A percentile compares a stretch with the other conserved stretches of the same genome.
These are phyloP conservation scores for Puccinia novopanici DNA, from an alignment of 1,284 basidiomycete genomes.

Conservation along the genomic window DNA sequence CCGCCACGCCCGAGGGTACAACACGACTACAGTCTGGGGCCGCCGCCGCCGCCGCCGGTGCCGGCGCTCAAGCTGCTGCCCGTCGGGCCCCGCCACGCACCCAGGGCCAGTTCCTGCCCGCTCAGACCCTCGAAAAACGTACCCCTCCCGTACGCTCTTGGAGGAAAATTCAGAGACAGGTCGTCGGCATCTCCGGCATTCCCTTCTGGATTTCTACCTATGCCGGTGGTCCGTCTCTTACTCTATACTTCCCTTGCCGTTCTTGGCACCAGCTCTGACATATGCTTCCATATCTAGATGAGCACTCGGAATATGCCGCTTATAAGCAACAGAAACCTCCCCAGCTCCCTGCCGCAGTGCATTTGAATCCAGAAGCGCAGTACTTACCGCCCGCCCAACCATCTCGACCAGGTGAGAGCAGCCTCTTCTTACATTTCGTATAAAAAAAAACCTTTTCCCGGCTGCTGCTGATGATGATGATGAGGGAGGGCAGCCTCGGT, in stretches of 20 bases:
- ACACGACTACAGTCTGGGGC: conserved; percentile 36
- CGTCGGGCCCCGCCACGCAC: conserved; percentile 32
- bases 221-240: conserved; percentile 38
- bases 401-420: conserved; percentile 38
- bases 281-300: conserved; percentile 9
- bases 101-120: conserved; percentile 39
- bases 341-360: neutral
- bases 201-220: conserved; percentile 47
- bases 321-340: conserved; percentile 12
- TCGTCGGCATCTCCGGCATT: conserved; percentile 42
- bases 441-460: too few relatives aligned
- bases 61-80: conserved; percentile 37
- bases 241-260: neutral
- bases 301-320: conserved; percentile 41
- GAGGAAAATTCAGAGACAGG: conserved; percentile 34
- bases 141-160: conserved; percentile 36
- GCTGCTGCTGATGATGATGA: neutral
- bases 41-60: conserved; percentile 47
- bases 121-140: conserved; percentile 42
- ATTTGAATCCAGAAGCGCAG: neutral
- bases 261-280: neutral
- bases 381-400: conserved; percentile 32
- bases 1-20: conserved; percentile 31
- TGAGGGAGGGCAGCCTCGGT: conserved; percentile 21
- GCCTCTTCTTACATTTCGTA: neutral